A percentile compares a stretch with the other conserved stretches of the same genome.
These are phyloP conservation scores for Leccinum griseonigrum DNA, from an alignment of 1,284 basidiomycete species.

Conservation along the genomic window DNA sequence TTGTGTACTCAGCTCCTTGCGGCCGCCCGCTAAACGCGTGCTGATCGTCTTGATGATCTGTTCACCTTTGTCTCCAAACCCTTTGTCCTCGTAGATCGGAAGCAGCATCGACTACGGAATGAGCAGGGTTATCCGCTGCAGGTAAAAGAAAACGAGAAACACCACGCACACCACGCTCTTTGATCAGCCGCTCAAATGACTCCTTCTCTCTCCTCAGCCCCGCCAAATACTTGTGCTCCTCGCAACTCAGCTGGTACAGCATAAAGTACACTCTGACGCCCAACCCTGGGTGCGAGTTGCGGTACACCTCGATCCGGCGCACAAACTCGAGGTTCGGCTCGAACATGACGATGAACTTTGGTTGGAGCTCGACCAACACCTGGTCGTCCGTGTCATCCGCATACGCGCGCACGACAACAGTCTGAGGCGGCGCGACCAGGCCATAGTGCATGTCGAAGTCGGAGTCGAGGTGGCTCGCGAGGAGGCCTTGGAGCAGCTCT, in stretches of 20 bases:
- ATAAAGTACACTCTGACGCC: slow-evolving; percentile 94
- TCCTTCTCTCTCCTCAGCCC: slow-evolving; percentile 91
- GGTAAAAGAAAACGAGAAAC: background rate
- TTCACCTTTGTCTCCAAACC: slow-evolving; percentile 43
- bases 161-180: slow-evolving; percentile 79
- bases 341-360: slow-evolving; percentile 92
- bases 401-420: slow-evolving; percentile 86
- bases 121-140: background rate
- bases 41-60: slow-evolving; percentile 84
- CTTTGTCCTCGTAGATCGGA: slow-evolving; percentile 78
- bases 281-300: slow-evolving; percentile 76
- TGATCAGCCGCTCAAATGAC: slow-evolving; percentile 91
- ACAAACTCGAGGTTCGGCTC: slow-evolving; percentile 95
- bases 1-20: slow-evolving; percentile 63
- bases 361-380: slow-evolving; percentile 84
- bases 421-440: slow-evolving; percentile 75
- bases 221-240: slow-evolving; percentile 94
- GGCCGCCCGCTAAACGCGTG: slow-evolving; percentile 84
- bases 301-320: slow-evolving; percentile 90
- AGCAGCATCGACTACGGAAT: slow-evolving; percentile 80
- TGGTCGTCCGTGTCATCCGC: slow-evolving; percentile 92
- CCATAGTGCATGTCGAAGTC: slow-evolving; percentile 85
- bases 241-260: slow-evolving; percentile 89
- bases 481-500: slow-evolving; percentile 31
- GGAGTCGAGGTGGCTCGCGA: slow-evolving; percentile 26